Base-by-base conservation (phyloP, 2,329 filamentous ascomycete genomes). In the Penicillium crustosum region DNA sequence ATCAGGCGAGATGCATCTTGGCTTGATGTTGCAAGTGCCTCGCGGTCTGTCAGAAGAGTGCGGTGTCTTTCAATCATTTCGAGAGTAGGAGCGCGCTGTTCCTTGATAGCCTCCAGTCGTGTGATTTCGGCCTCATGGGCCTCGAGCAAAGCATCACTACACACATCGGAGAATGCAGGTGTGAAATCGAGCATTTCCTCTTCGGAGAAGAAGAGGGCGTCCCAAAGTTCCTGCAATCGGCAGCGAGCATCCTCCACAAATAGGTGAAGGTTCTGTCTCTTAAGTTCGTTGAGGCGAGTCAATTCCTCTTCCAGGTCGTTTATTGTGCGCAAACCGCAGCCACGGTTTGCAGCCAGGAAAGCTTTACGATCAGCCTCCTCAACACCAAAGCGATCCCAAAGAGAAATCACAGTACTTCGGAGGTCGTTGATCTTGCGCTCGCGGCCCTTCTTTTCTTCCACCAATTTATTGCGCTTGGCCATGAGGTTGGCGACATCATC, bases 141-240 rank as follows among this genome's bases (percentile, higher is more conserved):
- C 64, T 96, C 93, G 0, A 99, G 84, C 10, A 99, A 83, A 5
- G 94, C 94, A 73, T 99, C 94, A 68, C 92, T 97, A 77, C 95
- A 97, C 21, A 97, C 93, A 71, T 97, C 94, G 12, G 92, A 96
- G 73, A 97, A 97, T 42, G 93, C 94, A 0, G 95, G 94, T 0
- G 93, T 94, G 67, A 99, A 99, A 66, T 97, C 93, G 56, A 97
- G 85, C 93, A 97, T 97, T 78, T 99, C 94, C 69, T 99, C 94
- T 72, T 99, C 94, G 0, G 91, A 96, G 71, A 95, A 93, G 79
- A 94, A 97, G 1, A 99, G 79, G 0, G 86, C 82, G 71, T 99
- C 94, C 94, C 95, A 99, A 0, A 99, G 85, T 70, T 95, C 93
- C 74, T 97, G 93, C 12, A 99, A 83, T 71, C 90, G 91, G 77